Conservation (phyloP, 768 basidiomycete genomes). For the Russula abietina region DNA sequence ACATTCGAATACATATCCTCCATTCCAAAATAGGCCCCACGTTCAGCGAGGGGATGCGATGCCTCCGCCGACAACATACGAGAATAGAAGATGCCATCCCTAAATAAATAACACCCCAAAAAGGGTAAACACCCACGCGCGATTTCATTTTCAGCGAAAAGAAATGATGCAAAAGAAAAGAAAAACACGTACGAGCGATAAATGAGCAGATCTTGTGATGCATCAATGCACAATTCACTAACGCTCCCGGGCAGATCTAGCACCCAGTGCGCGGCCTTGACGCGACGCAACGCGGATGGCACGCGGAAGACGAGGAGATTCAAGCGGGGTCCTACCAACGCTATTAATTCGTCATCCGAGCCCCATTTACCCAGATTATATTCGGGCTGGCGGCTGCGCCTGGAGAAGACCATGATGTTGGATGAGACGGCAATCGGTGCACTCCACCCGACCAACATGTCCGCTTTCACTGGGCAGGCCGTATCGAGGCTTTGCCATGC, state of each 20-base stretch:
- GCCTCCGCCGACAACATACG: conserved; percentile 5
- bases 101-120: not conserved
- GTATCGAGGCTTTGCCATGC: conserved; percentile 5
- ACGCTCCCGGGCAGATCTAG: not conserved
- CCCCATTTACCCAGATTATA: not conserved
- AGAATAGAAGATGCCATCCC: not conserved
- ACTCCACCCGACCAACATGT: conserved; percentile 3
- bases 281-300: not conserved
- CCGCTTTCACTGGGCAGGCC: not conserved
- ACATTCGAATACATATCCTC: not conserved
- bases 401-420: conserved; percentile 13
- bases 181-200: conserved; percentile 3
- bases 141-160: not conserved
- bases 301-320: conserved; percentile 13
- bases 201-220: conserved; percentile 15
- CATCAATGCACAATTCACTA: conserved; percentile 4
- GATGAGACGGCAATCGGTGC: conserved; percentile 6
- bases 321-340: not conserved
- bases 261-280: conserved; percentile 9
- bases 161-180: not conserved
- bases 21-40: not conserved
- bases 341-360: not conserved
- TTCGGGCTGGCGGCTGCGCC: not conserved
- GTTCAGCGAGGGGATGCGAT: conserved; percentile 1
- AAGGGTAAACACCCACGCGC: not conserved